Conservation (phyloP, 805 yeast genomes). For the Candida gorgasii region DNA sequence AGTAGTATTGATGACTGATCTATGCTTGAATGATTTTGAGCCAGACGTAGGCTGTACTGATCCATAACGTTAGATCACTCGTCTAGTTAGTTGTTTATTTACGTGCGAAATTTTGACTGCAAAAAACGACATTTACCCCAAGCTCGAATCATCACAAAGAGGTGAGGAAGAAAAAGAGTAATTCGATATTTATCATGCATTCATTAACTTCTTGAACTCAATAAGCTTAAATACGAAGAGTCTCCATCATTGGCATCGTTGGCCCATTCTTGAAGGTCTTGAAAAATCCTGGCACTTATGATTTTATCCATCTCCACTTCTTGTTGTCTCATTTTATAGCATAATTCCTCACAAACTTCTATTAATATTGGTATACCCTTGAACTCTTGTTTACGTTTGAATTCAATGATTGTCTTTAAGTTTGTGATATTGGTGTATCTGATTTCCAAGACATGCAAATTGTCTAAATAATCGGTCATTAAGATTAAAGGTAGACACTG, state of each 20-base stretch:
- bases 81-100: conserved; percentile 4
- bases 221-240: conserved; percentile 7
- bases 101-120: conserved; percentile 3
- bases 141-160: no score
- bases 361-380: conserved; percentile 56
- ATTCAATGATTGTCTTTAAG: conserved; percentile 65
- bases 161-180: no score
- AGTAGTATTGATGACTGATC: background rate
- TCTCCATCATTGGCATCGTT: conserved; percentile 47
- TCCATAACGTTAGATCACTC: conserved; percentile 3
- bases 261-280: conserved; percentile 67
- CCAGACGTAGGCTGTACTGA: background rate
- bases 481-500: conserved; percentile 55
- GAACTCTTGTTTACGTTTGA: conserved; percentile 53
- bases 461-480: conserved; percentile 50
- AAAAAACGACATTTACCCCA: conserved; percentile 1
- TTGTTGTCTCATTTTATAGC: conserved; percentile 57
- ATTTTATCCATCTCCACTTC: conserved; percentile 59
- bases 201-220: conserved; percentile 6
- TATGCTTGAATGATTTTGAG: background rate
- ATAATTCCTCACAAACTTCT: conserved; percentile 77
- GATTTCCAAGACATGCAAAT: conserved; percentile 73
- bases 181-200: background rate
- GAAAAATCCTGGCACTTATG: conserved; percentile 56
- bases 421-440: conserved; percentile 63